Evolutionary conservation across 2,329 filamentous ascomycete genomes (phyloP).

Genomic region (Fusarium sp.): DNA sequence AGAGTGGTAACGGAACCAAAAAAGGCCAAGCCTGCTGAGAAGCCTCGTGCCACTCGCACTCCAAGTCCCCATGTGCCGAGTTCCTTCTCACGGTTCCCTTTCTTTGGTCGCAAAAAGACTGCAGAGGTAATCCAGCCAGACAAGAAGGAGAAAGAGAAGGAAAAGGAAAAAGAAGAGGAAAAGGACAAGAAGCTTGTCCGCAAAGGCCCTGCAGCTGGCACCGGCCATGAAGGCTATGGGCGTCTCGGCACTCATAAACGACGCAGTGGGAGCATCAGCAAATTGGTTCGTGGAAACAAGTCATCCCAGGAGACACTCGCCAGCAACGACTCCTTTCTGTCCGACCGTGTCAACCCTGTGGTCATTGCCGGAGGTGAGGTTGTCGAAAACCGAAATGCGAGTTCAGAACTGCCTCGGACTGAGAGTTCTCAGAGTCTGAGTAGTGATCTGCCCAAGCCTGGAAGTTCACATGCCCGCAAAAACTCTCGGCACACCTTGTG

Average conservation of each 20-base stretch:
- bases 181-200: slow-evolving; percentile 61
- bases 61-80: slow-evolving; percentile 67
- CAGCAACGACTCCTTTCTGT: slow-evolving; percentile 68
- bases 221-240: slow-evolving; percentile 90
- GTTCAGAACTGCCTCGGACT: slow-evolving; percentile 60
- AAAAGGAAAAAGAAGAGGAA: slow-evolving; percentile 40
- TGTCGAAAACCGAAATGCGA: slow-evolving; percentile 69
- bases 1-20: slow-evolving; percentile 33
- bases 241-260: slow-evolving; percentile 71
- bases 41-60: slow-evolving; percentile 51
- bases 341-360: slow-evolving; percentile 73
- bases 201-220: slow-evolving; percentile 90
- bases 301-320: slow-evolving; percentile 65
- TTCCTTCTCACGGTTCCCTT: slow-evolving; percentile 76
- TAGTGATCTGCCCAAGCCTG: slow-evolving; percentile 52
- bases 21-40: slow-evolving; percentile 34
- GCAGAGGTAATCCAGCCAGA: slow-evolving; percentile 61
- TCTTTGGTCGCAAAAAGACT: slow-evolving; percentile 81
- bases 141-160: slow-evolving; percentile 61
- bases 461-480: slow-evolving; percentile 56
- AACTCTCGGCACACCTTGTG: slow-evolving; percentile 60
- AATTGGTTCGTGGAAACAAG: slow-evolving; percentile 57
- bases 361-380: slow-evolving; percentile 74
- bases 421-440: slow-evolving; percentile 64
- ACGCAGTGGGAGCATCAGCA: slow-evolving; percentile 71